A percentile compares a stretch with the other conserved stretches of the same genome.
These are phyloP conservation scores for Amorphotheca resinae DNA, from an alignment of 495 filamentous ascomycete genomes.

Conservation along the genomic window DNA sequence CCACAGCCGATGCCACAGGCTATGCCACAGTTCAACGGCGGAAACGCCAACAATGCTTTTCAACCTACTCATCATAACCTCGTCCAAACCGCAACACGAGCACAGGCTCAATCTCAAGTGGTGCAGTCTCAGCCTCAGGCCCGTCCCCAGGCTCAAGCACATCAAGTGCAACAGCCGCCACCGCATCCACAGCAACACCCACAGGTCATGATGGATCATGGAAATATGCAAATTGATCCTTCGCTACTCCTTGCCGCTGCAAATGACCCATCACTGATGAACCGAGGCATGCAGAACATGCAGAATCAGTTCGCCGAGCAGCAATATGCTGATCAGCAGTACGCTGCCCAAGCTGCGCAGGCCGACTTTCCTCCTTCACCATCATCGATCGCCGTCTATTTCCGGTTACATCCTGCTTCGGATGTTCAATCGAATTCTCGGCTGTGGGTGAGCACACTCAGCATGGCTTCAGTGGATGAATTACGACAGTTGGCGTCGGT, in stretches of 20 bases:
- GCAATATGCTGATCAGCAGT: slow-evolving; percentile 29
- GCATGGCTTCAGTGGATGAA: slow-evolving; percentile 40
- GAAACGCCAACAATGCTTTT: slow-evolving; percentile 10
- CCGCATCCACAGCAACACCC: slow-evolving; percentile 23
- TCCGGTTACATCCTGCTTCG: slow-evolving; percentile 47
- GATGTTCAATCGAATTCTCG: slow-evolving; percentile 31
- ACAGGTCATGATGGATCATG: slow-evolving; percentile 38
- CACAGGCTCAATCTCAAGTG: slow-evolving; percentile 21
- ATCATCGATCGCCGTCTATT: slow-evolving; percentile 44
- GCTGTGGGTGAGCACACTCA: slow-evolving; percentile 52
- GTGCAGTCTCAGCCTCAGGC: slow-evolving; percentile 6
- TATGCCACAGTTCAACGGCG: slow-evolving; percentile 1
- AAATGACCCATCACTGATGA: slow-evolving; percentile 16
- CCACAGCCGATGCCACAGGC: background rate
- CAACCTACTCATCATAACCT: slow-evolving; percentile 22
- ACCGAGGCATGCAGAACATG: slow-evolving; percentile 34
- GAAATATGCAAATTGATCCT: slow-evolving; percentile 56
- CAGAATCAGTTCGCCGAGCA: slow-evolving; percentile 37
- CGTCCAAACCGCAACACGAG: slow-evolving; percentile 17
- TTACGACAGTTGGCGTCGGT: slow-evolving; percentile 40
- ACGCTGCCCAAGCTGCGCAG: slow-evolving; percentile 24
- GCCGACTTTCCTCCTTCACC: slow-evolving; percentile 24
- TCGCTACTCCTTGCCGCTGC: slow-evolving; percentile 30
- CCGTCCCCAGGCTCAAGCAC: slow-evolving; percentile 5
- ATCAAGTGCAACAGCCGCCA: slow-evolving; percentile 10